Percentiles rank a stretch among this genome's conserved stretches.
phyloP scores from a whole-genome alignment of 2,329 filamentous ascomycete species.

The Hypoxylon sp. region DNA sequence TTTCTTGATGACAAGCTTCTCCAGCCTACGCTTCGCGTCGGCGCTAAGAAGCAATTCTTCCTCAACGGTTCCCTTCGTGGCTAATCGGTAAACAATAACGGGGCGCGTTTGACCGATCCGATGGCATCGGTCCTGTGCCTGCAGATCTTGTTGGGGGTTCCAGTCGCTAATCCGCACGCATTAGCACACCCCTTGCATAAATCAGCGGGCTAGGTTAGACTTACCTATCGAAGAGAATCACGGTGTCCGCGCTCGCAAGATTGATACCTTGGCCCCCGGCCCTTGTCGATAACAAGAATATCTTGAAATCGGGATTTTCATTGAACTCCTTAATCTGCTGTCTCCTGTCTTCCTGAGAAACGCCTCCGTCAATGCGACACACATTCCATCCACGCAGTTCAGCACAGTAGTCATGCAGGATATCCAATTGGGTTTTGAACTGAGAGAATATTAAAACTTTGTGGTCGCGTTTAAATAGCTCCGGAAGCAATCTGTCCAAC shows the following conservation, averaged over 20 bases:
- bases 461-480: conserved; percentile 80
- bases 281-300: conserved; percentile 91
- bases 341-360: conserved; percentile 80
- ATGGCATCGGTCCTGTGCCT: conserved; percentile 95
- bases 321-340: conserved; percentile 83
- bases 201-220: neutral
- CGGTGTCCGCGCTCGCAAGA: conserved; percentile 90
- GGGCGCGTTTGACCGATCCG: conserved; percentile 94
- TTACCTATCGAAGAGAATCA: conserved; percentile 86
- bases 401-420: conserved; percentile 87
- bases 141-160: conserved; percentile 97
- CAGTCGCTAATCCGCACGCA: conserved; percentile 70
- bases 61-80: conserved; percentile 93
- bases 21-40: conserved; percentile 90
- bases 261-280: conserved; percentile 98
- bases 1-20: conserved; percentile 96
- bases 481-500: conserved; percentile 86
- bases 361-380: conserved; percentile 92
- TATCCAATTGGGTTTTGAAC: conserved; percentile 94
- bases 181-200: conserved; percentile 25
- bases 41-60: conserved; percentile 88
- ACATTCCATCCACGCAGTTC: conserved; percentile 84
- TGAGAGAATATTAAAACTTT: conserved; percentile 98
- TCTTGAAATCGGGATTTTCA: conserved; percentile 72
- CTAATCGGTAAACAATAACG: conserved; percentile 93